A percentile compares a stretch with the other conserved stretches of the same genome.
Evolutionary conservation across 2,329 filamentous ascomycete genomes (phyloP).

Genomic region (Diaporthe destruens): DNA sequence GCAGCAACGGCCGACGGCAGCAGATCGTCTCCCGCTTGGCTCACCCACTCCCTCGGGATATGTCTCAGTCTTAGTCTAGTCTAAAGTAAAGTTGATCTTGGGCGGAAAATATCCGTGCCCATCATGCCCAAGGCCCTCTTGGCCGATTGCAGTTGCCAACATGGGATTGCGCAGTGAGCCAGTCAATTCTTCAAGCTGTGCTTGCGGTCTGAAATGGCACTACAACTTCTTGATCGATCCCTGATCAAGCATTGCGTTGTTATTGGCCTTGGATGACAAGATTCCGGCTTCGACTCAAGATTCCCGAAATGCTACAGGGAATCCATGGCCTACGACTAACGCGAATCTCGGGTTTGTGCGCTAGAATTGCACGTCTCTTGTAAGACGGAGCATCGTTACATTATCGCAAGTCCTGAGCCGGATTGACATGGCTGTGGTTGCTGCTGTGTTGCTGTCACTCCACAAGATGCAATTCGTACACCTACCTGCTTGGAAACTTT

Average conservation of each 20-base stretch:
- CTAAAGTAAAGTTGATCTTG: background rate
- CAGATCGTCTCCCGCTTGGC: too few species aligned
- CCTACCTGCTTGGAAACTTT: background rate
- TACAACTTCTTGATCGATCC: background rate
- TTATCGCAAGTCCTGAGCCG: background rate
- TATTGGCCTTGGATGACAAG: background rate
- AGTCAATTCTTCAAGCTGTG: too few species aligned
- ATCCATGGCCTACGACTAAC: background rate
- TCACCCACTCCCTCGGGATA: background rate
- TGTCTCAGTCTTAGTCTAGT: background rate
- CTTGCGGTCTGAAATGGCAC: background rate
- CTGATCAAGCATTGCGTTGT: background rate
- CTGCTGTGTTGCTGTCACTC: background rate
- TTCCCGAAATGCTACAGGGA: background rate
- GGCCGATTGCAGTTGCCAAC: too few species aligned
- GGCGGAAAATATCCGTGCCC: background rate
- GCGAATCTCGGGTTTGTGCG: background rate
- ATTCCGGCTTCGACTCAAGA: background rate
- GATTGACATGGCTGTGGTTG: background rate
- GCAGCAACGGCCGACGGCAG: background rate
- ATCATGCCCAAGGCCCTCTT: too few species aligned
- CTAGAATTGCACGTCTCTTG: background rate
- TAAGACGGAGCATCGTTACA: background rate
- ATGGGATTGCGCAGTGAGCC: background rate
- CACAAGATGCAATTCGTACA: background rate